These are phyloP conservation scores for Zymoseptoria ardabiliae DNA, from an alignment of 2,329 filamentous ascomycete species.

Conservation along the genomic window DNA sequence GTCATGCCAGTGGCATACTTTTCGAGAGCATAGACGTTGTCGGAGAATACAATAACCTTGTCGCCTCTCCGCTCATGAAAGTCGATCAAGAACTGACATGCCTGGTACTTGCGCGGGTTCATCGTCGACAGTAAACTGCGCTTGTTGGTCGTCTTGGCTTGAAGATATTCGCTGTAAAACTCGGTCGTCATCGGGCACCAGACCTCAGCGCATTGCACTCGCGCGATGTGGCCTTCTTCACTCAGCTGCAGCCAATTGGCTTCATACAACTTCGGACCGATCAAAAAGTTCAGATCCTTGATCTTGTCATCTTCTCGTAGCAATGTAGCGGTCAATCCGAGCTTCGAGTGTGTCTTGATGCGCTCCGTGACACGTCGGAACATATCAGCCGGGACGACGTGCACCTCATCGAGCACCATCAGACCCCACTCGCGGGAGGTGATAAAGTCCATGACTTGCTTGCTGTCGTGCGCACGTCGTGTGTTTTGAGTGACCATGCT, in stretches of 20 bases:
- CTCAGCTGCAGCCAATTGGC: slow-evolving; percentile 99
- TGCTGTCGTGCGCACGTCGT: slow-evolving; percentile 80
- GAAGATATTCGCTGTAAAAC: slow-evolving; percentile 91
- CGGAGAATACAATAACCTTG: slow-evolving; percentile 97
- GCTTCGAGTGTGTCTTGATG: slow-evolving; percentile 91
- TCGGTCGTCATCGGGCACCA: slow-evolving; percentile 99
- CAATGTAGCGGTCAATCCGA: slow-evolving; percentile 87
- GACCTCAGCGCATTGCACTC: slow-evolving; percentile 95
- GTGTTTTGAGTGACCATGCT: slow-evolving; percentile 95
- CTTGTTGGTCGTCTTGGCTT: slow-evolving; percentile 55
- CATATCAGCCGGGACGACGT: slow-evolving; percentile 94
- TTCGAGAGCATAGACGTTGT: slow-evolving; percentile 89
- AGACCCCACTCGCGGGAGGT: slow-evolving; percentile 87
- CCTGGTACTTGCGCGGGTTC: slow-evolving; percentile 96
- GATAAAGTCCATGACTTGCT: slow-evolving; percentile 97
- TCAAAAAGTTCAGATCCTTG: slow-evolving; percentile 91
- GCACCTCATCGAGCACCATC: slow-evolving; percentile 94
- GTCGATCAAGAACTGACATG: slow-evolving; percentile 95
- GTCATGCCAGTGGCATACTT: slow-evolving; percentile 75
- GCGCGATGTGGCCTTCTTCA: slow-evolving; percentile 91
- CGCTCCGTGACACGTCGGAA: slow-evolving; percentile 89
- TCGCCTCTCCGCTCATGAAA: slow-evolving; percentile 92
- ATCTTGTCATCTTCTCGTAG: slow-evolving; percentile 98
- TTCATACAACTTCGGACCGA: slow-evolving; percentile 94
- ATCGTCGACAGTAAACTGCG: slow-evolving; percentile 77